These are phyloP conservation scores for cucumber (Cucumis sativus) DNA, from an alignment of 306 rosid species.

Conservation along the genomic window DNA sequence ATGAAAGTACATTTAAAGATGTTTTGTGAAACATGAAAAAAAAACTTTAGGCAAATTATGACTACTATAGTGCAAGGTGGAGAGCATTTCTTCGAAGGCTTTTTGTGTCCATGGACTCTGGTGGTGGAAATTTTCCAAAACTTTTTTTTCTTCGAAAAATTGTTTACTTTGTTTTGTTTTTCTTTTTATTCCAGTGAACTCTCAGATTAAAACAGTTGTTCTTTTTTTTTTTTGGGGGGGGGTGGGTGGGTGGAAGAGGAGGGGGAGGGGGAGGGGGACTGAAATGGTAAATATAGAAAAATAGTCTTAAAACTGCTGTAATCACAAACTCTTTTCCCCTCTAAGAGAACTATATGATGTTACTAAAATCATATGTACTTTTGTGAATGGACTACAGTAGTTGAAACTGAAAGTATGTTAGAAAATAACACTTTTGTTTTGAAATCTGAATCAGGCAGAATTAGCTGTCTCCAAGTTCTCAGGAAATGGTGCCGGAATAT, in stretches of 20 bases:
- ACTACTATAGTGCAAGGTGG: background rate
- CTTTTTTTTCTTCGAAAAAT: background rate
- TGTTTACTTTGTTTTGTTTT: no score
- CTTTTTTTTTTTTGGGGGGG: no score
- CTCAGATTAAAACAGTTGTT: background rate
- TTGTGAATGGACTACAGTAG: background rate
- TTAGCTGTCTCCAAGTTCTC: slow-evolving; percentile 77
- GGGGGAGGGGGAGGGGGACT: background rate
- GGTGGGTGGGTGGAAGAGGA: background rate
- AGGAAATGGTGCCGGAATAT: slow-evolving; percentile 77
- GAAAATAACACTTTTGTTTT: slow-evolving; percentile 15
- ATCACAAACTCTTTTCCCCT: background rate
- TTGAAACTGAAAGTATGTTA: background rate
- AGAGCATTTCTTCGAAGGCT: background rate
- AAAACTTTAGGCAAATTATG: background rate
- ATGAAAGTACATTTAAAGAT: background rate
- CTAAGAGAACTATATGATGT: background rate
- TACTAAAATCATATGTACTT: background rate
- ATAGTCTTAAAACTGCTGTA: background rate
- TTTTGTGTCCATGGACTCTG: background rate
- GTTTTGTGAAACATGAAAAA: background rate
- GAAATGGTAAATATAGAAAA: background rate
- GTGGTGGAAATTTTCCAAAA: background rate
- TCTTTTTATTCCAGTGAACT: background rate
- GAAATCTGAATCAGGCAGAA: slow-evolving; percentile 70